Base-by-base conservation (phyloP, 2,329 filamentous ascomycete species). In the Fusarium sp. region DNA sequence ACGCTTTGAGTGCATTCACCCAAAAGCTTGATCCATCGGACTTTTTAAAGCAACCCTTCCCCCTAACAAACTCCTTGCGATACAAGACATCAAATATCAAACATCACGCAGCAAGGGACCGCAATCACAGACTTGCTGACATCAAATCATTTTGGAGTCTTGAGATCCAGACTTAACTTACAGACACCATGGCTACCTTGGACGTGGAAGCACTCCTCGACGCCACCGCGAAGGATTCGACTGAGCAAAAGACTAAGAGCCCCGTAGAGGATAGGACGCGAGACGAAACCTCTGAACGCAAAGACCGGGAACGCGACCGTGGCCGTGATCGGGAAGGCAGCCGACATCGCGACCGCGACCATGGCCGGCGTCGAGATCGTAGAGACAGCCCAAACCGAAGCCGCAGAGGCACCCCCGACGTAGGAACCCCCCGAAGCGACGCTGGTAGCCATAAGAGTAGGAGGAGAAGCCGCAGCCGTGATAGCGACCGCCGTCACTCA, bases 171-270 rank as follows among this genome's bases (percentile, higher is more conserved):
- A 67, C 45, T 44, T 54, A 43, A 64, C 53, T 46, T 49, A 54
- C 56, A 69, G 65, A 58, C 67, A 77, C 66, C 62, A 84, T 84
- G 81, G 77, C 80, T 48, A 80, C 77, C 54, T 75, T 84, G 69
- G 92, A 96, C 74, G 92, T 97, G 71, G 93, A 97, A 83, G 92
- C 92, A 67, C 85, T 97, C 66, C 88, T 97, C 69, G 93, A 97
- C 78, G 91, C 91, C 47, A 92, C 91, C 63, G 91, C 91, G 48
- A 88, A 88, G 74, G 82, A 83, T 67, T 78, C 81, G 58, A 79
- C 80, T 50, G 79, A 84, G 50, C 80, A 81, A 71, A 80, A 81
- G 58, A 73, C 70, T 61, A 79, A 78, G 70, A 69, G 76, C 64
- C 75, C 78, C 55, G 74, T 80, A 67, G 85, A 86, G 63, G 80